phyloP scores from a whole-genome alignment of 768 basidiomycete species.

The Amanita subjunquillea region DNA sequence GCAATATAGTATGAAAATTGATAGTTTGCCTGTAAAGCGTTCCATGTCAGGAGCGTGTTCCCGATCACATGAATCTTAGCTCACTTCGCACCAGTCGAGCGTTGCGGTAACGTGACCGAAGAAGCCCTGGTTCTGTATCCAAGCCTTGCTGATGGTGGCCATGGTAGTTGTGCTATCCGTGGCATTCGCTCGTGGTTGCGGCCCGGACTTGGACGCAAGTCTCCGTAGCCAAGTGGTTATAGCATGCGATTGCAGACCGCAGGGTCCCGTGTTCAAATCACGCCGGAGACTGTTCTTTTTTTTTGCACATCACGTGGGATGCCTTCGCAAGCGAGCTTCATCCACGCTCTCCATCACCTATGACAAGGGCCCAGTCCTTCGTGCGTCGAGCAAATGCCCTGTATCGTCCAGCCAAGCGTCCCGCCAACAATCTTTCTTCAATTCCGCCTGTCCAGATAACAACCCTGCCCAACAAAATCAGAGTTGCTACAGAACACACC shows the following conservation, averaged over 20 bases:
- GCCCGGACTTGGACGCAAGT: not conserved
- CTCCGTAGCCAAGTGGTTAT: slow-evolving; percentile 7
- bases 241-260: slow-evolving; percentile 5
- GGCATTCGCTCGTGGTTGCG: not conserved
- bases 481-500: slow-evolving; percentile 84
- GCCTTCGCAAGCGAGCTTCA: not conserved
- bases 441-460: slow-evolving; percentile 50
- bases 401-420: slow-evolving; percentile 12
- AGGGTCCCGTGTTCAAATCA: slow-evolving; percentile 7
- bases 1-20: slow-evolving; percentile 71
- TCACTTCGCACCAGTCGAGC: slow-evolving; percentile 67
- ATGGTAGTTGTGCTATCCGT: slow-evolving; percentile 10
- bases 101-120: slow-evolving; percentile 64
- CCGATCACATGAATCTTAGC: slow-evolving; percentile 4
- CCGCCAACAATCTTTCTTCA: slow-evolving; percentile 13
- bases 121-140: slow-evolving; percentile 29
- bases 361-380: slow-evolving; percentile 31
- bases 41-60: not conserved
- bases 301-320: not conserved
- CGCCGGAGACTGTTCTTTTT: not conserved
- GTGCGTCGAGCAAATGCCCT: slow-evolving; percentile 23
- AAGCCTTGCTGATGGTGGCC: slow-evolving; percentile 22
- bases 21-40: slow-evolving; percentile 43
- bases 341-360: slow-evolving; percentile 10
- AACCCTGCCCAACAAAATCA: slow-evolving; percentile 82